Conservation (phyloP, 2,329 filamentous ascomycete species). For the Curvularia hawaiiensis region DNA sequence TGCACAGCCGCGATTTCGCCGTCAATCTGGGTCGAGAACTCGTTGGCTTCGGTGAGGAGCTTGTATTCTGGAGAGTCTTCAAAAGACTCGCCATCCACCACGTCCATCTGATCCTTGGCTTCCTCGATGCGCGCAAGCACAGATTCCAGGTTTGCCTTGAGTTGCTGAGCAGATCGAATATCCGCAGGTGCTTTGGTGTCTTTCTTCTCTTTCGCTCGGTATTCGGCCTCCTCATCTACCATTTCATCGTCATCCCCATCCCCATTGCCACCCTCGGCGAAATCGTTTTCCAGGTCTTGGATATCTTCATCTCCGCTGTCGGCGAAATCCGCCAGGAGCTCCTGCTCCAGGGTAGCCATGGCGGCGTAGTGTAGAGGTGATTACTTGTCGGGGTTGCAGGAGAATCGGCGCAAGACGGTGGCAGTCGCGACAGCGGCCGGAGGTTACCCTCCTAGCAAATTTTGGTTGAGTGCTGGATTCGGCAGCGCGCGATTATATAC, state of each 20-base stretch:
- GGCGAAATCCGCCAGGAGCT: conserved; percentile 89
- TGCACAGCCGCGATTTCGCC: conserved; percentile 91
- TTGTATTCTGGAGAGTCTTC: conserved; percentile 93
- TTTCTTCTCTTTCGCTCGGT: conserved; percentile 59
- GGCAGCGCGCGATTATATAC: conserved; percentile 21
- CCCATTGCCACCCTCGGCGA: conserved; percentile 46
- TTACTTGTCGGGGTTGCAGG: neutral
- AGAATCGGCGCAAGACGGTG: neutral
- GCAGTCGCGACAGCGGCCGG: conserved; percentile 27
- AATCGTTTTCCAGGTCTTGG: conserved; percentile 42
- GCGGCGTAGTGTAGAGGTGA: neutral
- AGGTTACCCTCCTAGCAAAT: conserved; percentile 30
- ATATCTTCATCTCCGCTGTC: conserved; percentile 70
- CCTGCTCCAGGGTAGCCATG: conserved; percentile 89
- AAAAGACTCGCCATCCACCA: conserved; percentile 73
- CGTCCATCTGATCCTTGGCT: conserved; percentile 69
- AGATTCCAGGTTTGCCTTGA: conserved; percentile 83
- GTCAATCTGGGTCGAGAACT: conserved; percentile 88
- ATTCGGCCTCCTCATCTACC: conserved; percentile 64
- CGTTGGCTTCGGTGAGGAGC: conserved; percentile 85
- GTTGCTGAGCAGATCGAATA: conserved; percentile 75
- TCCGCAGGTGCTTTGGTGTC: conserved; percentile 72
- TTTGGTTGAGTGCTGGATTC: conserved; percentile 28
- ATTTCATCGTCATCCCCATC: conserved; percentile 64
- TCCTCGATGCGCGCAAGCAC: conserved; percentile 68